Evolutionary conservation across 208 protist genomes (phyloP), one percentile per base, ranked within the genome.

Genomic region (Strigomonas culicis): DNA sequence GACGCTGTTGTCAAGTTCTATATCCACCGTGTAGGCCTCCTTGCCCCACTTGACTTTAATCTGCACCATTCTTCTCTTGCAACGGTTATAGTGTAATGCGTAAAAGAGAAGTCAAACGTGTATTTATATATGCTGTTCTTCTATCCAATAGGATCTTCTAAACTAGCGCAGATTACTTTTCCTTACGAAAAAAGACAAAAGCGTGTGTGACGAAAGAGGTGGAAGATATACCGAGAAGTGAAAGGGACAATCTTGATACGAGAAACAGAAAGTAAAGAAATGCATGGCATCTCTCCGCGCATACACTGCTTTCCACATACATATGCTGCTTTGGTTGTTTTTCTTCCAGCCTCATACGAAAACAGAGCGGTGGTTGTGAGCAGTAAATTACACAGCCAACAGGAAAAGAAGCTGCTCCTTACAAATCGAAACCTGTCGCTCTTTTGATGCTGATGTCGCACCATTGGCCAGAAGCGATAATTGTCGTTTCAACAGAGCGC

Each of bases 31-130:
- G 58, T 85, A 61, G 22, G 64, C 51, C 63, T 93, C 77, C 63
- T 90, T 94, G 2, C 86, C 86, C 88, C 90, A 95, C 61, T 94
- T 94, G 8, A 80, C 66, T 25, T 75, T 75, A 15, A 97, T 74
- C 10, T 64, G 46, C 0, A 68, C 28, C 82, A 84, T 82, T 50
- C 1, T 0, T 32, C 11, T 10, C 6, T 25, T 22, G 24, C 32
- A 55, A 25, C 19, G 49, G 36, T 15, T 28, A 25, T 2, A 34
- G 41, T 27, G 22, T 17, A 74, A 60, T 36, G 36, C 22, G 4
- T 6, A 59, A 36, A 34, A 58, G 11, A 50, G 39, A 22, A 46
- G 28, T 39, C 4, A 49, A 21, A 21, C 43, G n/a, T n/a, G n/a
- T n/a, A n/a, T n/a, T n/a, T n/a, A n/a, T n/a, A 41, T 30, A 7